Conservation (phyloP, 495 filamentous ascomycete genomes). For the Sphaerosporella brunnea region DNA sequence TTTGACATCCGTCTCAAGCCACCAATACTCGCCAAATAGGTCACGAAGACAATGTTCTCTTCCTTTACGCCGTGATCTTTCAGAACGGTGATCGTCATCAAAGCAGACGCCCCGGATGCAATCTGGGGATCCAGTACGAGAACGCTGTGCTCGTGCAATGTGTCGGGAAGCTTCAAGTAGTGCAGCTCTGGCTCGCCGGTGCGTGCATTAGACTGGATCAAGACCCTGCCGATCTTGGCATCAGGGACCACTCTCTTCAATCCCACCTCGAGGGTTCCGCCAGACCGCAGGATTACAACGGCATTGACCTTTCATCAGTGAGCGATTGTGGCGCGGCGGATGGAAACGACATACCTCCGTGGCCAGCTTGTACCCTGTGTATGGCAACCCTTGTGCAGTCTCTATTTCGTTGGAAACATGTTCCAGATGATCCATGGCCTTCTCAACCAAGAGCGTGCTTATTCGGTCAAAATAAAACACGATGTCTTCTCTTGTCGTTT, state of each 20-base stretch:
- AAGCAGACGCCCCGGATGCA: conserved; percentile 74
- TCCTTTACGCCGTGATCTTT: conserved; percentile 85
- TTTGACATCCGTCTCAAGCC: conserved; percentile 66
- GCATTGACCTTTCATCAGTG: conserved; percentile 45
- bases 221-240: conserved; percentile 67
- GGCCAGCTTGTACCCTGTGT: conserved; percentile 45
- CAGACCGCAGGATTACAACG: conserved; percentile 74
- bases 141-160: conserved; percentile 58
- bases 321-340: no score
- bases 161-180: conserved; percentile 58
- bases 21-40: conserved; percentile 62
- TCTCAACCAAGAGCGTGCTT: conserved; percentile 65
- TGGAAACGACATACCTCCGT: not conserved
- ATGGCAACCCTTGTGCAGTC: conserved; percentile 49
- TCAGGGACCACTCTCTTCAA: conserved; percentile 79
- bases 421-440: conserved; percentile 34
- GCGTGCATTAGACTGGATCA: conserved; percentile 73
- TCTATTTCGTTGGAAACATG: conserved; percentile 43
- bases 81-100: conserved; percentile 91
- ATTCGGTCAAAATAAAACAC: conserved; percentile 93
- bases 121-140: conserved; percentile 86
- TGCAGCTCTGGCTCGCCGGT: conserved; percentile 86
- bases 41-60: conserved; percentile 72
- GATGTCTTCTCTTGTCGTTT: conserved; percentile 71
- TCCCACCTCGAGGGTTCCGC: conserved; percentile 70